These are phyloP conservation scores for Tetracentron sinense DNA, from an alignment of 164 flowering plant species.

Conservation along the genomic window DNA sequence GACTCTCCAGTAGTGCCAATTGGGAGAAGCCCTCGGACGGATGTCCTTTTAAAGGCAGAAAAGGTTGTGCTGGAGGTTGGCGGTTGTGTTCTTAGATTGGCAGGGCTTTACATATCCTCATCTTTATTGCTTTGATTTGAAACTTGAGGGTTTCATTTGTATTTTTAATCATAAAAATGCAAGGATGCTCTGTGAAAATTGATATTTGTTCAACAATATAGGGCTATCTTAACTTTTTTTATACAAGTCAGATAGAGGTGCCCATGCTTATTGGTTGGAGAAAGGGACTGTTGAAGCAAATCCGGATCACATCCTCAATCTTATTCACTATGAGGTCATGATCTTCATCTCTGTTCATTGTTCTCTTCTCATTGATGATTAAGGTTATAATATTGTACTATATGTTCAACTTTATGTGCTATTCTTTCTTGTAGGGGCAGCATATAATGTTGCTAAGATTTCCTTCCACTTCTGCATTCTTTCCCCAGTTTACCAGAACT, in stretches of 20 bases:
- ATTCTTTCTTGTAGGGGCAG: neutral
- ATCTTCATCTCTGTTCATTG: neutral
- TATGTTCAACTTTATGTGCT: neutral
- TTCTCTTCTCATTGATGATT: neutral
- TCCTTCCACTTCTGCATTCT: neutral
- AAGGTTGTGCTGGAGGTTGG: conserved; percentile 66
- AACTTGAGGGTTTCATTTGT: neutral
- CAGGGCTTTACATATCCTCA: conserved; percentile 97
- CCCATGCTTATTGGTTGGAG: conserved; percentile 74
- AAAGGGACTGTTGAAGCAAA: conserved; percentile 73
- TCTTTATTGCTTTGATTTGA: neutral
- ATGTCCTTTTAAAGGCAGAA: conserved; percentile 81
- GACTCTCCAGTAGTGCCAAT: conserved; percentile 74
- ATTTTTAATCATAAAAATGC: neutral
- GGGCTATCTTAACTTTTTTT: conserved; percentile 41
- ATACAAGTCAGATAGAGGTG: conserved; percentile 77
- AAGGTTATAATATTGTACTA: neutral
- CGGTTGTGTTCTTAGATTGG: conserved; percentile 86
- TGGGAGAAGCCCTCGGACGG: conserved; percentile 89
- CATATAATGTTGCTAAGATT: neutral
- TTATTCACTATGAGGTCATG: conserved; percentile 91
- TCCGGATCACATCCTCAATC: conserved; percentile 89
- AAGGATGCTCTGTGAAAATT: neutral
- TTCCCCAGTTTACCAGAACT: neutral
- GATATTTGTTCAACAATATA: neutral